Conservation (phyloP, 495 filamentous ascomycete genomes). For the Xylaria castorea region DNA sequence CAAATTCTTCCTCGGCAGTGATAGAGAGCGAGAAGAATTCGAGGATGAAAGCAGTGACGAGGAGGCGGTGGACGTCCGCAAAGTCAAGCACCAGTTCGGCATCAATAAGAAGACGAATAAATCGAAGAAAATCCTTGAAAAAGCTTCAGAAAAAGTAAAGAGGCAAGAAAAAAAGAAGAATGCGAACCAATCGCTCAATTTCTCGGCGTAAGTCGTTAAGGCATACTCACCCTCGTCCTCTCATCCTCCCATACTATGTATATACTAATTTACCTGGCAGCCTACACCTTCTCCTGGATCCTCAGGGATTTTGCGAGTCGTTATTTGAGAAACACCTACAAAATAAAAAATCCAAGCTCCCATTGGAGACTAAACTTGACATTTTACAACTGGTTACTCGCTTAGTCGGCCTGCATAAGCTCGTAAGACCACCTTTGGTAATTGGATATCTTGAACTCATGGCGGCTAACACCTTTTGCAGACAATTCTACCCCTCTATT, state of each 20-base stretch:
- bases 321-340: slow-evolving; percentile 93
- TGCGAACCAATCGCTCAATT: slow-evolving; percentile 86
- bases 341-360: slow-evolving; percentile 81
- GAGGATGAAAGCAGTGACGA: slow-evolving; percentile 88
- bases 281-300: slow-evolving; percentile 86
- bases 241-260: not conserved
- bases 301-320: slow-evolving; percentile 90
- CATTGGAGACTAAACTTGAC: slow-evolving; percentile 87
- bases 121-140: slow-evolving; percentile 76
- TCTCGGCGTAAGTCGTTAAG: slow-evolving; percentile 69
- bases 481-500: slow-evolving; percentile 66
- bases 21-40: slow-evolving; percentile 83
- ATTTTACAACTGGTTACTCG: slow-evolving; percentile 89
- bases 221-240: slow-evolving; percentile 34
- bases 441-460: slow-evolving; percentile 39
- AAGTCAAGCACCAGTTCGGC: slow-evolving; percentile 79
- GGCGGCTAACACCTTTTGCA: not conserved
- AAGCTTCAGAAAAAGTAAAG: slow-evolving; percentile 75
- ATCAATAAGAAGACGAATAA: slow-evolving; percentile 98
- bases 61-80: slow-evolving; percentile 77
- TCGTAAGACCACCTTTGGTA: slow-evolving; percentile 43
- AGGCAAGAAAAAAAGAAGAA: slow-evolving; percentile 88
- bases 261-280: slow-evolving; percentile 18
- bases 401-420: slow-evolving; percentile 90
- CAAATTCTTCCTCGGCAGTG: slow-evolving; percentile 90